These are phyloP conservation scores for Cinchona pubescens DNA, from an alignment of 257 asterid species.

Conservation along the genomic window DNA sequence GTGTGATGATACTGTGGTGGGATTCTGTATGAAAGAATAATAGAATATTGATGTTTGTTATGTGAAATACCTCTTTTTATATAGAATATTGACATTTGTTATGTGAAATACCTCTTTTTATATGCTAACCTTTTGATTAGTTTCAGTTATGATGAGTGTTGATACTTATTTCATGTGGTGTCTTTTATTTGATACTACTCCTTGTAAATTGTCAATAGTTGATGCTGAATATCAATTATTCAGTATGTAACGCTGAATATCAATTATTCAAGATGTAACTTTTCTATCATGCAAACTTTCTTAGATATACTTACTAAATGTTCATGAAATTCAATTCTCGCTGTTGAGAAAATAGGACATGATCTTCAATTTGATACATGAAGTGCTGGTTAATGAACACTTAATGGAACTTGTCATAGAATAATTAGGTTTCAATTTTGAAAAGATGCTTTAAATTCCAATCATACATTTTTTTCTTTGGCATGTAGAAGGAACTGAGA, in stretches of 20 bases:
- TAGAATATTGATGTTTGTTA: background rate
- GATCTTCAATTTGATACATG: background rate
- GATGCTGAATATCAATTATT: background rate
- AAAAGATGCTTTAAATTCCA: slow-evolving; percentile 3
- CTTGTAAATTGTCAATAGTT: background rate
- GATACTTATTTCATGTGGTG: background rate
- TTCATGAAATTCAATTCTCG: background rate
- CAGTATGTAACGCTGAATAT: background rate
- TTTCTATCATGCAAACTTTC: background rate
- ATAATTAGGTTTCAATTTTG: background rate
- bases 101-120: background rate
- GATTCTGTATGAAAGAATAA: background rate
- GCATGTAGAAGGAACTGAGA: slow-evolving; percentile 5
- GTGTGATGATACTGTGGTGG: background rate
- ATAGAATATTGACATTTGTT: background rate
- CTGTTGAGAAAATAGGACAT: background rate
- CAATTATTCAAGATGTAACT: background rate
- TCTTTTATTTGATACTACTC: background rate
- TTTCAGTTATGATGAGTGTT: slow-evolving; percentile 2
- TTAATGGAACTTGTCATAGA: background rate
- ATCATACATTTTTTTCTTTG: background rate
- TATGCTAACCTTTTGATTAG: background rate
- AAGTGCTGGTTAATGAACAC: background rate
- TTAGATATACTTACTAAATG: background rate
- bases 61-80: background rate